phyloP scores from a whole-genome alignment of 106 monocot species.

The Ottelia alismoides region DNA sequence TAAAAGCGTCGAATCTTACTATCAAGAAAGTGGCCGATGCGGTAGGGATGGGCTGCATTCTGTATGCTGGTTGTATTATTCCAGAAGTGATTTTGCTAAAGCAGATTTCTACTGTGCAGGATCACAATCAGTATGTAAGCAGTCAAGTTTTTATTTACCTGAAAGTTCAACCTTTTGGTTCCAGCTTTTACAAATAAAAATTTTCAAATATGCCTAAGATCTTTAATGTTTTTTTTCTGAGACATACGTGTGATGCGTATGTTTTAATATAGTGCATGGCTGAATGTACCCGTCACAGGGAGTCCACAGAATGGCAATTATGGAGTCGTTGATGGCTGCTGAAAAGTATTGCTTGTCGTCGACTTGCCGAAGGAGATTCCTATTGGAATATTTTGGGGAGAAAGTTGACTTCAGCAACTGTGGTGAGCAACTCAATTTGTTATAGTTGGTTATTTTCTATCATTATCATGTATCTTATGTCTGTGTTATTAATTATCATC shows the following conservation, averaged over 20 bases:
- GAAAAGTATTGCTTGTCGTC: constrained; percentile 75
- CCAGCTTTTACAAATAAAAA: background rate
- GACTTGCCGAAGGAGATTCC: constrained; percentile 79
- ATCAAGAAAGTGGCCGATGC: constrained; percentile 98
- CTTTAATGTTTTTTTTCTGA: no score
- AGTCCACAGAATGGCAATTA: constrained; percentile 72
- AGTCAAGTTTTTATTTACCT: background rate
- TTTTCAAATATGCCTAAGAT: background rate
- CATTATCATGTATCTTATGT: no score
- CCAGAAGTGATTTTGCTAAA: constrained; percentile 86
- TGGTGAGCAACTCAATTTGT: constrained; percentile 19
- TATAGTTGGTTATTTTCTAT: background rate
- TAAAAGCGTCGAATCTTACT: constrained; percentile 90
- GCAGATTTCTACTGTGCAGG: constrained; percentile 87
- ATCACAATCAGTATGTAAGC: constrained; percentile 45
- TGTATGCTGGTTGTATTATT: constrained; percentile 89
- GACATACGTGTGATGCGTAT: no score
- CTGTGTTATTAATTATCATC: no score
- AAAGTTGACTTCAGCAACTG: constrained; percentile 24
- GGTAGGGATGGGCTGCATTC: constrained; percentile 94
- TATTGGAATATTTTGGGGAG: constrained; percentile 91
- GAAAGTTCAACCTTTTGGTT: background rate
- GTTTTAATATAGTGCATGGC: no score
- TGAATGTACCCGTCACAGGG: no score
- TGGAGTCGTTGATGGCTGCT: constrained; percentile 72